These are phyloP conservation scores for Phyllosticta citriasiana DNA, from an alignment of 2,329 filamentous ascomycete species.

Conservation along the genomic window DNA sequence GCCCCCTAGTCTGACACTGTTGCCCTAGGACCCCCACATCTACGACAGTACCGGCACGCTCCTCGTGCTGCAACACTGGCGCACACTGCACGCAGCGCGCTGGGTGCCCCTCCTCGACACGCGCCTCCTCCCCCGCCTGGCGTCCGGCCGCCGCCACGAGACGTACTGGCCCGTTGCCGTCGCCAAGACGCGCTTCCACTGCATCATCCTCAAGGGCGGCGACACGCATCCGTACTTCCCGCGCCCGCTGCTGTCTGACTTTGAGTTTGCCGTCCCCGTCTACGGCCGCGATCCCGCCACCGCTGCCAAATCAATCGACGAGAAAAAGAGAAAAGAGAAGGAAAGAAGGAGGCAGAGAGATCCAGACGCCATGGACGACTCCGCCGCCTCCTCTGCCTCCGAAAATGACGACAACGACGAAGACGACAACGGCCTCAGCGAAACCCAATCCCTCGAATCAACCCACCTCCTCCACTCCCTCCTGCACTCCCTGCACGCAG, in stretches of 20 bases:
- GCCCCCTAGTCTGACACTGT: conserved; percentile 7
- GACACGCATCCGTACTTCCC: conserved; percentile 92
- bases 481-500: conserved; percentile 62
- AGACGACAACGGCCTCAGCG: conserved; percentile 21
- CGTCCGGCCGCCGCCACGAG: conserved; percentile 77
- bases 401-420: conserved; percentile 24
- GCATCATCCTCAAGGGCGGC: conserved; percentile 94
- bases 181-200: conserved; percentile 85
- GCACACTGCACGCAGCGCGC: conserved; percentile 68
- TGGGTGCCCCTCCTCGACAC: conserved; percentile 95
- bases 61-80: conserved; percentile 83
- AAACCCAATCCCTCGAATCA: conserved; percentile 64
- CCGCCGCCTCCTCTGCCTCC: not conserved
- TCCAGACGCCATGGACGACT: conserved; percentile 23
- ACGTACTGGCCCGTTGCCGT: conserved; percentile 93
- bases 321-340: not conserved
- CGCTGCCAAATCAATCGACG: conserved; percentile 22
- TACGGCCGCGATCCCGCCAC: conserved; percentile 34
- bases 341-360: conserved; percentile 18
- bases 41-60: conserved; percentile 90
- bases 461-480: conserved; percentile 66
- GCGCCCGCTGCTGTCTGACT: conserved; percentile 79
- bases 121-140: conserved; percentile 67
- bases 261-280: conserved; percentile 81
- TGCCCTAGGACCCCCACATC: conserved; percentile 72